Percentiles rank a stretch among this genome's conserved stretches.
These are phyloP conservation scores for Wickerhamomyces pijperi DNA, from an alignment of 805 yeast genomes.

Conservation along the genomic window DNA sequence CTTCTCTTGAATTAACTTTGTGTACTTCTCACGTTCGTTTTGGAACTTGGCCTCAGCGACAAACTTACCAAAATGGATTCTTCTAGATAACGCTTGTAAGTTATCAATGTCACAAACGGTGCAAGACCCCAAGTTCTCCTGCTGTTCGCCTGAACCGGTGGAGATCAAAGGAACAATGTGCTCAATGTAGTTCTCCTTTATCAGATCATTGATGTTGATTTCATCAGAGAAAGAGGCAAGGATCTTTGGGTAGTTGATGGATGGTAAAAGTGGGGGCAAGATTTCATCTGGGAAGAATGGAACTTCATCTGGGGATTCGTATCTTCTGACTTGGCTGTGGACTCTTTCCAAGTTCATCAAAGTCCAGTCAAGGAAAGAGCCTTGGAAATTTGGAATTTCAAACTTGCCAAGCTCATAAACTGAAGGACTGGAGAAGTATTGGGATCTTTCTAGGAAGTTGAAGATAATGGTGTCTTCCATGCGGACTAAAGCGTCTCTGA, in stretches of 20 bases:
- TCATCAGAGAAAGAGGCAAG: constrained; percentile 67
- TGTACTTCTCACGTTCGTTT: constrained; percentile 52
- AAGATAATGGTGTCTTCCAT: constrained; percentile 97
- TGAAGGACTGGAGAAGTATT: constrained; percentile 64
- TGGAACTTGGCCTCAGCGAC: constrained; percentile 93
- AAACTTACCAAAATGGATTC: constrained; percentile 95
- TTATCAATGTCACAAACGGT: constrained; percentile 77
- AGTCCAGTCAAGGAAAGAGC: constrained; percentile 83
- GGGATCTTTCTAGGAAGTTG: constrained; percentile 86
- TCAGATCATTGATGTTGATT: constrained; percentile 63
- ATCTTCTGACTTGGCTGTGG: constrained; percentile 78
- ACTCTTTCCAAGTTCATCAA: constrained; percentile 61
- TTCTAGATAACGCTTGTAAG: constrained; percentile 77
- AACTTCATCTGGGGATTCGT: constrained; percentile 87
- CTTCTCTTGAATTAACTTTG: constrained; percentile 47
- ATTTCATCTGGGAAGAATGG: constrained; percentile 74
- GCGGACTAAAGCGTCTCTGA: constrained; percentile 72
- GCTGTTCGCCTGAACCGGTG: constrained; percentile 58
- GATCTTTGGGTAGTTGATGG: constrained; percentile 66
- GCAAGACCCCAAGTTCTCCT: constrained; percentile 82
- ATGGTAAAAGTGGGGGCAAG: constrained; percentile 64
- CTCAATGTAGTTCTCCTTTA: constrained; percentile 55
- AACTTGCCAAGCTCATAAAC: constrained; percentile 55
- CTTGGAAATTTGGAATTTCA: constrained; percentile 56
- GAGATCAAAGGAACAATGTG: constrained; percentile 70